A percentile compares a stretch with the other conserved stretches of the same genome.
Evolutionary conservation across 257 asterid species (phyloP).

Genomic region (Cynanchum wilfordii): DNA sequence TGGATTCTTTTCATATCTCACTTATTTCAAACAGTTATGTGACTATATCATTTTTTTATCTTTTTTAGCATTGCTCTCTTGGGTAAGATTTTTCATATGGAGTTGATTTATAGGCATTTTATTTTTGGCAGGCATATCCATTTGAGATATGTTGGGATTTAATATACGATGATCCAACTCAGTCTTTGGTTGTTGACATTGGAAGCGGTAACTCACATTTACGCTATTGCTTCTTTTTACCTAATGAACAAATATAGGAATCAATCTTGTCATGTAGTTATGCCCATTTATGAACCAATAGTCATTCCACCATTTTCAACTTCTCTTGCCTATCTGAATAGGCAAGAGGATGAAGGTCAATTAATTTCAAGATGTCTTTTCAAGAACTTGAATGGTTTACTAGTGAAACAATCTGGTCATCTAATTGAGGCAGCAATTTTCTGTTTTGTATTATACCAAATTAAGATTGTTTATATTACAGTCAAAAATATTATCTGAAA

Average conservation of each 20-base stretch:
- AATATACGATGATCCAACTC: conserved; percentile 49
- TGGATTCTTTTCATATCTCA: not conserved
- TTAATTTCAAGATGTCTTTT: not conserved
- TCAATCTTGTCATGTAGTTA: not conserved
- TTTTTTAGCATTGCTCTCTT: not conserved
- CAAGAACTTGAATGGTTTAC: not conserved
- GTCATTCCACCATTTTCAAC: not conserved
- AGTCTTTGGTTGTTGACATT: conserved; percentile 73
- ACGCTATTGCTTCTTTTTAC: not conserved
- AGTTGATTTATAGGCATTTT: conserved; percentile 4
- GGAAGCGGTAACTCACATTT: conserved; percentile 70
- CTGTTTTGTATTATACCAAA: not conserved
- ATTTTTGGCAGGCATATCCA: conserved; percentile 67
- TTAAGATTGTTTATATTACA: not conserved
- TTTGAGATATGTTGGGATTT: conserved; percentile 61
- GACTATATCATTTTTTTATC: not conserved
- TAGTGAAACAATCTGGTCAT: not conserved
- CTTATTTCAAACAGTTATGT: not conserved
- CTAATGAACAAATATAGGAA: not conserved
- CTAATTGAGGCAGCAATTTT: not conserved
- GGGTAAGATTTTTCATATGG: not conserved
- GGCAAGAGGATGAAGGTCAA: not conserved
- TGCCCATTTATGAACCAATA: not conserved
- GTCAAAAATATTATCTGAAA: not conserved
- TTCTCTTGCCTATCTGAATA: not conserved